phyloP scores from a whole-genome alignment of 805 yeast species.

The Clavispora vitiphila region DNA sequence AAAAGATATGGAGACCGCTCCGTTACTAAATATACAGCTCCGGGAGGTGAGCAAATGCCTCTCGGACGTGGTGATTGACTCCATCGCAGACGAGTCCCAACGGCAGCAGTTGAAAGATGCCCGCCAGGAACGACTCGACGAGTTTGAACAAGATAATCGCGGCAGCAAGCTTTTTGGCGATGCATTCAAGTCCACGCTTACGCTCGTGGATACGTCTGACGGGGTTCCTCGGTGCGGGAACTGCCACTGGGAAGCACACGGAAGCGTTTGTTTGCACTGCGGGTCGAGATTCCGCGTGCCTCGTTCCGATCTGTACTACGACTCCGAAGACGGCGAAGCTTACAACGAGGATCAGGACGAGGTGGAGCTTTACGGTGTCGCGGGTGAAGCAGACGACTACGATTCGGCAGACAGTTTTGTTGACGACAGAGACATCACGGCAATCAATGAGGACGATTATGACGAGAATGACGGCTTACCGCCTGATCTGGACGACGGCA shows the following conservation, averaged over 20 bases:
- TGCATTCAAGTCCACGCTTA: slow-evolving; percentile 46
- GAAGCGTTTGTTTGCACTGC: slow-evolving; percentile 63
- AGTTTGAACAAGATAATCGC: slow-evolving; percentile 39
- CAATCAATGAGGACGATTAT: slow-evolving; percentile 17
- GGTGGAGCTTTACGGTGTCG: slow-evolving; percentile 13
- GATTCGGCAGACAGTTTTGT: slow-evolving; percentile 17
- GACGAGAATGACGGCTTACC: slow-evolving; percentile 12
- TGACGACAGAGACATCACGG: slow-evolving; percentile 15
- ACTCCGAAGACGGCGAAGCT: slow-evolving; percentile 35
- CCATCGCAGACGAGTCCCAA: slow-evolving; percentile 22
- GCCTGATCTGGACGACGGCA: neutral
- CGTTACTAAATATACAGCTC: slow-evolving; percentile 49
- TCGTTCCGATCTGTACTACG: slow-evolving; percentile 27
- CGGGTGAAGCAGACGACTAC: slow-evolving; percentile 8
- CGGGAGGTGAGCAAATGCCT: slow-evolving; percentile 39
- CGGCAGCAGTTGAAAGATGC: slow-evolving; percentile 18
- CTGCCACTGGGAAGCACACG: slow-evolving; percentile 79
- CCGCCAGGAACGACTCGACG: slow-evolving; percentile 22
- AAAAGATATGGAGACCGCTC: slow-evolving; percentile 40
- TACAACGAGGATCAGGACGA: slow-evolving; percentile 32
- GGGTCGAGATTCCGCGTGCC: slow-evolving; percentile 45
- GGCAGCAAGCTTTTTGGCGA: slow-evolving; percentile 42
- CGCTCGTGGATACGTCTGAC: slow-evolving; percentile 57
- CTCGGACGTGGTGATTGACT: slow-evolving; percentile 35
- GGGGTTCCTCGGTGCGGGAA: slow-evolving; percentile 71